phyloP scores from a whole-genome alignment of 2,329 filamentous ascomycete genomes.

The Karstenula rhodostoma region DNA sequence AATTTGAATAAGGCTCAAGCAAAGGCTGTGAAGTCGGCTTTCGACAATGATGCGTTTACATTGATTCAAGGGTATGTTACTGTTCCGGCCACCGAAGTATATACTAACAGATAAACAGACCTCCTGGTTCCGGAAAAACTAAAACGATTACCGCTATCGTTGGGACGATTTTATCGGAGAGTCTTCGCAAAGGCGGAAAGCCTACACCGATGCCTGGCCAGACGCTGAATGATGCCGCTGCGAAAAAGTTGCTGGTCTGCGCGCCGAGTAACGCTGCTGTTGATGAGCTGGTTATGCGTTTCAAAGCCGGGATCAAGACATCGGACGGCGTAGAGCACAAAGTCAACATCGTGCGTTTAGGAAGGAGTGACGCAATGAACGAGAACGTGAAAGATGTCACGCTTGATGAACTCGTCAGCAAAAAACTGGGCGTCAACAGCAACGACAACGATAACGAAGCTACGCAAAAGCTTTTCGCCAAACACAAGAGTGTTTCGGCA shows the following conservation, averaged over 20 bases:
- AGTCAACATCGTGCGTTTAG: slow-evolving; percentile 87
- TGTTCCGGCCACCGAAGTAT: neutral
- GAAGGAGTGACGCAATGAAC: slow-evolving; percentile 92
- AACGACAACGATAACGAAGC: slow-evolving; percentile 58
- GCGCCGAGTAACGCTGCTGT: slow-evolving; percentile 99
- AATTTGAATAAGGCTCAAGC: slow-evolving; percentile 88
- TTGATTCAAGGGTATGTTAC: slow-evolving; percentile 83
- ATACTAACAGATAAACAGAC: slow-evolving; percentile 59
- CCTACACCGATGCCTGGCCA: slow-evolving; percentile 52
- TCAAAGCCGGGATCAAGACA: slow-evolving; percentile 87
- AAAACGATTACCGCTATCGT: slow-evolving; percentile 98
- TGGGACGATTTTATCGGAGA: slow-evolving; percentile 78
- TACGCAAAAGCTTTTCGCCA: slow-evolving; percentile 73
- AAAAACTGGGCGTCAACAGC: slow-evolving; percentile 63
- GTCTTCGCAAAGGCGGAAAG: slow-evolving; percentile 59
- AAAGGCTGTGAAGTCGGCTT: slow-evolving; percentile 87
- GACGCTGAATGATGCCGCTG: slow-evolving; percentile 42
- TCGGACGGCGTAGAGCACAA: slow-evolving; percentile 74
- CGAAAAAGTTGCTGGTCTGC: slow-evolving; percentile 92
- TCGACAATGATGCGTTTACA: slow-evolving; percentile 97
- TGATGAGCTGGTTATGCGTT: slow-evolving; percentile 90
- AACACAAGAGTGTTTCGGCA: slow-evolving; percentile 68
- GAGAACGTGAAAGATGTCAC: slow-evolving; percentile 88
- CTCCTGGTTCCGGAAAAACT: slow-evolving; percentile 96
- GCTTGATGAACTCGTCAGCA: slow-evolving; percentile 87